Percentiles rank a stretch among this genome's conserved stretches.
phyloP scores from a whole-genome alignment of 2,329 filamentous ascomycete genomes.

The Phyllosticta paracitricarpa region DNA sequence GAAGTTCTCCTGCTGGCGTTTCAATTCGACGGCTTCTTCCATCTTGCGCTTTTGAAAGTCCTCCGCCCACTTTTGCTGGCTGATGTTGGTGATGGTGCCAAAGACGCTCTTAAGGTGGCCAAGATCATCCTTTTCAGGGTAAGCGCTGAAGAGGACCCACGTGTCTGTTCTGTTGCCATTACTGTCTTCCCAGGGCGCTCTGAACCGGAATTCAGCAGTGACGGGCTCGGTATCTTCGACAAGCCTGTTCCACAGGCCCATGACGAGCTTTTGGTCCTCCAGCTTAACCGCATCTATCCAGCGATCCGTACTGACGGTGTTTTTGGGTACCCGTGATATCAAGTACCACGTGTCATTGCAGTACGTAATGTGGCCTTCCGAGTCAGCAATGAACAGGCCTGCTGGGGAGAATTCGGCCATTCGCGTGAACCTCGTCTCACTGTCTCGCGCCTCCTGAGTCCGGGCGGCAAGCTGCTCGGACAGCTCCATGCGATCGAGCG shows the following conservation, averaged over 20 bases:
- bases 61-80: slow-evolving; percentile 75
- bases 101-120: slow-evolving; percentile 65
- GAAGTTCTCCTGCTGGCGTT: slow-evolving; percentile 71
- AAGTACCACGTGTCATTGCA: slow-evolving; percentile 69
- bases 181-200: slow-evolving; percentile 51
- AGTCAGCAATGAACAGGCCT: slow-evolving; percentile 75
- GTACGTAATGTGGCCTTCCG: slow-evolving; percentile 60
- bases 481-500: slow-evolving; percentile 65
- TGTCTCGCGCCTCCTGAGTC: slow-evolving; percentile 46
- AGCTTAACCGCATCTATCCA: slow-evolving; percentile 66
- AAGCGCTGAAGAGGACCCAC: slow-evolving; percentile 69
- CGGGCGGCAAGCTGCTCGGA: slow-evolving; percentile 61
- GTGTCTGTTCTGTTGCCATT: slow-evolving; percentile 54
- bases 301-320: slow-evolving; percentile 47
- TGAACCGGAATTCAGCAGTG: slow-evolving; percentile 67
- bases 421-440: slow-evolving; percentile 69
- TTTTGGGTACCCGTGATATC: slow-evolving; percentile 57
- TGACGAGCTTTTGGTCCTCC: slow-evolving; percentile 52
- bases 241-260: slow-evolving; percentile 52
- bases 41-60: slow-evolving; percentile 67
- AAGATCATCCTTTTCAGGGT: slow-evolving; percentile 56
- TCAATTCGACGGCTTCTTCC: slow-evolving; percentile 72
- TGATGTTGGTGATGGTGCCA: slow-evolving; percentile 76
- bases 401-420: slow-evolving; percentile 81
- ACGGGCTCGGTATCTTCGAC: slow-evolving; percentile 53